Percentiles rank a stretch among this genome's conserved stretches.
These are phyloP conservation scores for Eimeria falciformis DNA, from an alignment of 169 alveolate genomes.

Conservation along the genomic window DNA sequence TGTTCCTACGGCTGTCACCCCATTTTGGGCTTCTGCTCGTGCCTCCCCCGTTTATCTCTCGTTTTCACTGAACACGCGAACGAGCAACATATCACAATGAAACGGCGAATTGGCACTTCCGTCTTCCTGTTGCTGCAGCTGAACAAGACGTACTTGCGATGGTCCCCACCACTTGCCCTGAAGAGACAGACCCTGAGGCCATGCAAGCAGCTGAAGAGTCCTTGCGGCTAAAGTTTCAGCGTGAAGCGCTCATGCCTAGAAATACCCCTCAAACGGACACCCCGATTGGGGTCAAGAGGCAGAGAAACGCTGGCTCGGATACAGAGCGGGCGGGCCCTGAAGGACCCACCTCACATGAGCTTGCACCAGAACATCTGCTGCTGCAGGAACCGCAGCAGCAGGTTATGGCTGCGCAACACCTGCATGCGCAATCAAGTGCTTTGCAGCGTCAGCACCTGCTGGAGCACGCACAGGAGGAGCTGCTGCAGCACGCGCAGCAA, in stretches of 20 bases:
- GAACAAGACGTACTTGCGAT: slow-evolving; percentile 63
- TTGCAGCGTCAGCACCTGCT: slow-evolving; percentile 22
- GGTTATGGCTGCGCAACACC: slow-evolving; percentile 21
- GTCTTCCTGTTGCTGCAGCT: background rate
- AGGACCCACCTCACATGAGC: background rate
- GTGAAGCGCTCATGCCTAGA: slow-evolving; percentile 3
- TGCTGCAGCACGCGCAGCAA: slow-evolving; percentile 34
- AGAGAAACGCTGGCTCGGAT: slow-evolving; percentile 17
- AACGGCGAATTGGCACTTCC: background rate
- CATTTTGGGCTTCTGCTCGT: no score
- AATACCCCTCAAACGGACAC: background rate
- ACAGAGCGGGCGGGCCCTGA: background rate
- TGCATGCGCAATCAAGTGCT: background rate
- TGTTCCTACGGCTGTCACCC: no score
- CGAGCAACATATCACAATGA: no score
- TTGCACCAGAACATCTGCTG: slow-evolving; percentile 4
- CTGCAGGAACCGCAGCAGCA: slow-evolving; percentile 42
- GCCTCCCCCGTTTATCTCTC: no score
- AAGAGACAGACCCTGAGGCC: slow-evolving; percentile 43
- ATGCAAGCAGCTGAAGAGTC: slow-evolving; percentile 62
- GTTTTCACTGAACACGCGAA: no score
- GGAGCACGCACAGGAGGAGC: slow-evolving; percentile 13
- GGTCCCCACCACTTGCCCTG: slow-evolving; percentile 59
- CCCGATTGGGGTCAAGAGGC: slow-evolving; percentile 47
- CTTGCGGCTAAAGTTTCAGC: slow-evolving; percentile 41